phyloP scores from a whole-genome alignment of 306 rosid species.

The Cicer arietinum region DNA sequence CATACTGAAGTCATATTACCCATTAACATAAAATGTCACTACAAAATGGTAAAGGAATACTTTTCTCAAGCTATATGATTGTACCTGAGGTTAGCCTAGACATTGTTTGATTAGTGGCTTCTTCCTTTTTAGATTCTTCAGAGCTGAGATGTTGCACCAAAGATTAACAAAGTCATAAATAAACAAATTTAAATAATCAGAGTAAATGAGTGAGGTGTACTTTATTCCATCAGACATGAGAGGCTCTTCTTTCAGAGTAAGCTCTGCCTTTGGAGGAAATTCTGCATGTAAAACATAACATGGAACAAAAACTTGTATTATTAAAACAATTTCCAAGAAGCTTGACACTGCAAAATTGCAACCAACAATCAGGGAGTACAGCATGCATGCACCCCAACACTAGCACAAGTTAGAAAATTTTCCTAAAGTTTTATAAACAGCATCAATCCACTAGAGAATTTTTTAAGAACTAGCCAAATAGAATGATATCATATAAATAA shows the following conservation, averaged over 20 bases:
- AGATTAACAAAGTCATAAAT: slow-evolving; percentile 44
- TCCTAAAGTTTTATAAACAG: background rate
- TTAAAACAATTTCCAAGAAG: slow-evolving; percentile 23
- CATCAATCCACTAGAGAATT: background rate
- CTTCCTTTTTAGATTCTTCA: slow-evolving; percentile 62
- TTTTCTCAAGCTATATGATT: slow-evolving; percentile 40
- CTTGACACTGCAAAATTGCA: slow-evolving; percentile 24
- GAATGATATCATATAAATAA: background rate
- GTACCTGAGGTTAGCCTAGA: slow-evolving; percentile 68
- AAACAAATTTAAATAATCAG: slow-evolving; percentile 42
- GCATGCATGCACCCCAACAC: background rate
- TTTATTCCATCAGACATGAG: slow-evolving; percentile 55
- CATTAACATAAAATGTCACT: slow-evolving; percentile 20
- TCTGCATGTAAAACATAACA: slow-evolving; percentile 55
- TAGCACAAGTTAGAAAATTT: slow-evolving; percentile 2
- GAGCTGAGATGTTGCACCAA: slow-evolving; percentile 52
- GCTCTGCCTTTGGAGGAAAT: slow-evolving; percentile 57
- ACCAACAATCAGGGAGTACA: slow-evolving; percentile 8
- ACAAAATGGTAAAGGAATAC: slow-evolving; percentile 32
- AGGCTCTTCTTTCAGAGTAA: slow-evolving; percentile 65
- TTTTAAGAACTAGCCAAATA: background rate
- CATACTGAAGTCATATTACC: slow-evolving; percentile 47
- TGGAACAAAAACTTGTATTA: background rate
- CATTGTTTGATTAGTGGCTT: slow-evolving; percentile 49
- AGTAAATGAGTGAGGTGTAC: slow-evolving; percentile 45